Conservation (phyloP, 2,329 filamentous ascomycete genomes). For the Celoporthe dispersa region DNA sequence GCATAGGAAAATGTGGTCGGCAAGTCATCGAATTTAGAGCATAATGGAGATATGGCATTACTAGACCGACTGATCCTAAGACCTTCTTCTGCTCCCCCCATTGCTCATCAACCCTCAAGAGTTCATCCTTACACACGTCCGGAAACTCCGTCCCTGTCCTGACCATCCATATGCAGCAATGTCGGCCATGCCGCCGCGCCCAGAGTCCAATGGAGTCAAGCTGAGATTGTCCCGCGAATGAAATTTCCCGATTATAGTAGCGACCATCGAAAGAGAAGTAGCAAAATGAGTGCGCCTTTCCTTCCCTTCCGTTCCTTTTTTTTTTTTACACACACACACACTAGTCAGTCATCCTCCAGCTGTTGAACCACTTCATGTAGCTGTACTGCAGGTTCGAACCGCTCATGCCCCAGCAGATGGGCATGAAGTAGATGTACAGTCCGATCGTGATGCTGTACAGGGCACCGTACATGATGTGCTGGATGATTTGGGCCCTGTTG, state of each 20-base stretch:
- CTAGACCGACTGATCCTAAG: background rate
- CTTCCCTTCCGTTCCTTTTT: background rate
- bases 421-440: slow-evolving; percentile 88
- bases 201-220: slow-evolving; percentile 1
- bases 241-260: slow-evolving; percentile 7
- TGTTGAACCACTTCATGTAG: slow-evolving; percentile 92
- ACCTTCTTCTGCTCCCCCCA: slow-evolving; percentile 4
- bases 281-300: background rate
- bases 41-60: slow-evolving; percentile 21
- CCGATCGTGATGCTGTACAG: slow-evolving; percentile 78
- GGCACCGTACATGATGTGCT: slow-evolving; percentile 71
- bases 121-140: slow-evolving; percentile 10
- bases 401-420: slow-evolving; percentile 95
- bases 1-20: slow-evolving; percentile 18
- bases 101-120: slow-evolving; percentile 1
- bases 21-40: slow-evolving; percentile 16
- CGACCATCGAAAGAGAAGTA: slow-evolving; percentile 4
- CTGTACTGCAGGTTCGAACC: slow-evolving; percentile 82
- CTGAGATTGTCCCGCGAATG: background rate
- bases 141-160: slow-evolving; percentile 17
- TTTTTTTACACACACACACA: background rate
- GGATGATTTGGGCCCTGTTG: slow-evolving; percentile 65
- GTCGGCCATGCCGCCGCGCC: background rate
- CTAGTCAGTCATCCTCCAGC: slow-evolving; percentile 80
- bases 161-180: slow-evolving; percentile 21